A percentile compares a stretch with the other conserved stretches of the same genome.
Evolutionary conservation across 2,329 filamentous ascomycete species (phyloP).

Genomic region (Paecilomyces variotii): DNA sequence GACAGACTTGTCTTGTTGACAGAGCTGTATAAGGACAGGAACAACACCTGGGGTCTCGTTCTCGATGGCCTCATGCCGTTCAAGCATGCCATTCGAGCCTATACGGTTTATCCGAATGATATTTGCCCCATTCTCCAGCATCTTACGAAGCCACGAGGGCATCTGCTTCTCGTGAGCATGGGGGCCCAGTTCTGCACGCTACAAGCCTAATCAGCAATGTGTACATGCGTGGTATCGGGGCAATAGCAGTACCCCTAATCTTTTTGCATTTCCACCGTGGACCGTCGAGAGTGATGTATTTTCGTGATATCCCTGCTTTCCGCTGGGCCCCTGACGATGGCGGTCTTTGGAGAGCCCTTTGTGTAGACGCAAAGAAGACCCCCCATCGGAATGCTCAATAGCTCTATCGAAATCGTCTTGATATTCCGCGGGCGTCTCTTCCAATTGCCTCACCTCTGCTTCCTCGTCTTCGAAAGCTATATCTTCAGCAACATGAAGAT

Average conservation of each 20-base stretch:
- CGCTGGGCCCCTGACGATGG: background rate
- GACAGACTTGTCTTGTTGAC: conserved; percentile 57
- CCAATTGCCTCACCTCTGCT: background rate
- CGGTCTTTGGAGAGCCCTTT: background rate
- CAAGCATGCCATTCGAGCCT: conserved; percentile 34
- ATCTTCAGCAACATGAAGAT: conserved; percentile 49
- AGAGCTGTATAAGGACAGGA: conserved; percentile 53
- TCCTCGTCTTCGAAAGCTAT: conserved; percentile 35
- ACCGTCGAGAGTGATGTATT: background rate
- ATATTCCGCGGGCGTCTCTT: background rate
- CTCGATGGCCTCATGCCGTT: conserved; percentile 35
- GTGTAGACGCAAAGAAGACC: background rate
- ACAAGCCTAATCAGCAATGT: conserved; percentile 10
- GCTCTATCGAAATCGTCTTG: background rate
- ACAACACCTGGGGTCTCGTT: conserved; percentile 50
- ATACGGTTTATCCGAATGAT: conserved; percentile 47
- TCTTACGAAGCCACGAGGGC: conserved; percentile 58
- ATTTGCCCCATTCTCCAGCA: conserved; percentile 54
- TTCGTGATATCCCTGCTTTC: background rate
- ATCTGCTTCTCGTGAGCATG: conserved; percentile 67
- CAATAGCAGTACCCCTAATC: conserved; percentile 20
- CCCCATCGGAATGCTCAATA: background rate
- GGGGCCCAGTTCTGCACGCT: conserved; percentile 59
- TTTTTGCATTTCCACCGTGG: conserved; percentile 13
- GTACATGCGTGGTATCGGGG: background rate